phyloP scores from a whole-genome alignment of 768 basidiomycete species.

The Leccinum truebloodii region DNA sequence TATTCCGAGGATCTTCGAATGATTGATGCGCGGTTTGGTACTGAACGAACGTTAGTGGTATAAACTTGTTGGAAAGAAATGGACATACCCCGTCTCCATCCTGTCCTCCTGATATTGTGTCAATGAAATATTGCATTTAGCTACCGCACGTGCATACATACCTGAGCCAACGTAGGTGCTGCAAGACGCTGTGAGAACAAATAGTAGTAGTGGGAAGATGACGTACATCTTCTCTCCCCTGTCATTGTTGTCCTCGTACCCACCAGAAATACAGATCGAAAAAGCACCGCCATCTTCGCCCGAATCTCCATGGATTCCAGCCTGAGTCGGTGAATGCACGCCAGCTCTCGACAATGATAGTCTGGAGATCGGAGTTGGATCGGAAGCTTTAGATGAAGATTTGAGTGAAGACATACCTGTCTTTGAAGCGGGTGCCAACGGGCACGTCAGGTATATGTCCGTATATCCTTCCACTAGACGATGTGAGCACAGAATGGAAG shows the following conservation, averaged over 20 bases:
- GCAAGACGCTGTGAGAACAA: constrained; percentile 3
- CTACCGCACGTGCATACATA: constrained; percentile 9
- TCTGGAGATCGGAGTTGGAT: constrained; percentile 8
- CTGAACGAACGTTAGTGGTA: constrained; percentile 14
- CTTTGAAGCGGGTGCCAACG: constrained; percentile 24
- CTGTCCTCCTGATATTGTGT: constrained; percentile 25
- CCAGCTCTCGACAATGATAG: constrained; percentile 25
- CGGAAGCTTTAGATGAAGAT: not conserved
- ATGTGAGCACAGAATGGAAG: not conserved
- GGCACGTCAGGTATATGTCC: constrained; percentile 34
- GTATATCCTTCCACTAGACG: constrained; percentile 16
- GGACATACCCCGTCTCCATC: constrained; percentile 16
- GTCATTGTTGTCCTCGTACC: constrained; percentile 45
- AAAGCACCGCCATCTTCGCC: constrained; percentile 32
- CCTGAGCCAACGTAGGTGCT: constrained; percentile 39
- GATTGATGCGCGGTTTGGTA: constrained; percentile 26
- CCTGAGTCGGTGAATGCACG: constrained; percentile 35
- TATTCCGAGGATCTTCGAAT: constrained; percentile 23
- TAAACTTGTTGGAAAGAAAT: not conserved
- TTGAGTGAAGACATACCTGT: constrained; percentile 8
- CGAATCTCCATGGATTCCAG: constrained; percentile 42
- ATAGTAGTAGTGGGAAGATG: not conserved
- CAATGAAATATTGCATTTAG: not conserved
- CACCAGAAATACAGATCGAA: constrained; percentile 43
- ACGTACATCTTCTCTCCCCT: constrained; percentile 39